Base-by-base conservation (phyloP, 768 basidiomycete genomes). In the Pulveroboletus sp. region DNA sequence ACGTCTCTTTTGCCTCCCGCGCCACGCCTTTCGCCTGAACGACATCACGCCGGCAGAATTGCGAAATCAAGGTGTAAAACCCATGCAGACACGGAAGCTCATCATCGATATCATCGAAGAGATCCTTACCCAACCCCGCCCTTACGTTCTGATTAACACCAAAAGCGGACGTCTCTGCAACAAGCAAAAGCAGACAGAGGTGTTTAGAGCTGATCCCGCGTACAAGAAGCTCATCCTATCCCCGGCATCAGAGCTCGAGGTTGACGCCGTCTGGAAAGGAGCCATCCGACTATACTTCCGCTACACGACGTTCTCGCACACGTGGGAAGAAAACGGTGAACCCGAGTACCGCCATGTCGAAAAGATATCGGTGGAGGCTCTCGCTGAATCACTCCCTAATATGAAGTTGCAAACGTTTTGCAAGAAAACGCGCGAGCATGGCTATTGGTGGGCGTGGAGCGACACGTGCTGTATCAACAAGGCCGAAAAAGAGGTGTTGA, bases 401-500 rank as follows among this genome's bases (percentile, higher is more conserved):
- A 40, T 0, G 21, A 61, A 61, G 47, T 13, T 61, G 20, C 41
- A 32, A 31, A 47, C 11, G 4, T 60, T 60, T 19, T 60, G 59
- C 45, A 16, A 11, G 27, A 48, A n/a, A 10, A 35, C 50, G 6
- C 32, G 1, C 13, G 40, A 55, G 0, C 37, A 48, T 6, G 60
- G 52, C 7, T 61, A 48, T 25, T 5, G 6, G n/a, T 61, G 59
- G 60, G 64, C 52, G 39, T 65, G 56, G 62, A 49, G 49, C 1
- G 62, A 64, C 19, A 62, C 63, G 0, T 59, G 54, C n/a, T 64
- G 63, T 24, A 62, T 65, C 21, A 57, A 65, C 47, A 63, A 63
- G 36, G 36, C 23, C 32, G 57, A 50, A 20, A 49, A 17, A n/a
- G 45, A 51, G 0, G 57, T 53, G 20, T 36, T 57, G 36, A 38